Evolutionary conservation across 2,329 filamentous ascomycete genomes (phyloP), one percentile per base, ranked within the genome.

Genomic region (Trichoderma polysporum): DNA sequence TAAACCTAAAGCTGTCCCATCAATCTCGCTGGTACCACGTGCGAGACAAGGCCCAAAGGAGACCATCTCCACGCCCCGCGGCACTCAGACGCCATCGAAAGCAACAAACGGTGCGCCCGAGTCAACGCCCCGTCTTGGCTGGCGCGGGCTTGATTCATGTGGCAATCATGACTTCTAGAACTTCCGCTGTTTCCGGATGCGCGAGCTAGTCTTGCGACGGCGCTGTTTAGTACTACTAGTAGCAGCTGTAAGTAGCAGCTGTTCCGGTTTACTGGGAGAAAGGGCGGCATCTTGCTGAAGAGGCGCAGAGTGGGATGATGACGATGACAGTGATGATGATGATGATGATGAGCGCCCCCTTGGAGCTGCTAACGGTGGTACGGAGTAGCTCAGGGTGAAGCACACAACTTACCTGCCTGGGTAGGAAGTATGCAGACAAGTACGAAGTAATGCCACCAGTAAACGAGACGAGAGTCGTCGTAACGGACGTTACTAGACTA

Each of bases 1-100:
- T 64, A 56, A 64, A 47, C 61, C 50, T 64, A 64, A 64, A 64
- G 47, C 37, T 47, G 61, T 64, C 50, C 61, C 61, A 54, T 41
- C 49, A 53, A 63, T 63, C 59, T 63, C 59, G 49, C 27, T 25
- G 33, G 29, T 35, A 64, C 61, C 61, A 64, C 61, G 61, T 64
- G 61, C 61, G 61, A 56, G 61, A 56, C 61, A 64, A 47, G 61
- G 19, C 37, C 61, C 59, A 41, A 41, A 25, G 13, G 39, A 52
- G 61, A 12, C 50, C 61, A 53, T 35, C 61, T 63, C 60, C 60
- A 39, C 60, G 59, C 59, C 49, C 49, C 59, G 33, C 22, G 49
- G 50, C 59, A 63, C 59, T 54, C 59, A 63, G 59, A 54, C 59
- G 60, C 60, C 60, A 63, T 54, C 13, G n/a, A 33, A 17, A 54